Base-by-base conservation (phyloP, 306 rosid species). In the Vicia faba region DNA sequence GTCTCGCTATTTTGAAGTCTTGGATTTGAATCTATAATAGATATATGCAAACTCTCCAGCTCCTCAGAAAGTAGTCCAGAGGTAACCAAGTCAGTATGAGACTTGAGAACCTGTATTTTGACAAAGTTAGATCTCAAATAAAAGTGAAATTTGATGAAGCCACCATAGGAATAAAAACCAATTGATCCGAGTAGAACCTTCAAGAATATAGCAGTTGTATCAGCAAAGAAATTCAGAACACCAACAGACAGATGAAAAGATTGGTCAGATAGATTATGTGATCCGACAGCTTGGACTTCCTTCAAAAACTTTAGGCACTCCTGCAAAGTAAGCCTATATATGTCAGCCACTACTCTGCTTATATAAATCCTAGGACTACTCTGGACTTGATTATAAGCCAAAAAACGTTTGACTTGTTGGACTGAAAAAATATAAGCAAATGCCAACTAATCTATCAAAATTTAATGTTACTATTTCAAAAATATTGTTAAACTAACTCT, bases 241-340 rank as follows among this genome's bases (percentile, higher is more conserved):
- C 82, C 83, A 78, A 84, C 84, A 68, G 97, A 73, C 80, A 83
- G 88, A 72, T 83, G 85, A 72, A 91, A 91, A 54, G 92, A 68
- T 26, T 66, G 75, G 80, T 86, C 78, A 23, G 96, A 79, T 66
- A 90, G 82, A 79, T 85, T 89, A 35, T 85, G 99, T 7, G 99
- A 78, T 66, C 96, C 91, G 48, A 87, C 83, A 76, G 75, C 69
- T 29, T 86, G 91, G 73, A 78, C 71, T 78, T 87, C 97, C 79
- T 81, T 85, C 46, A 95, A 63, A 79, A 91, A 91, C 78, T 81
- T 91, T 39, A 95, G 79, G 84, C 99, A 95, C 73, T 88, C 99
- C 99, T 95, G 88, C 72, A 81, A 76, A 61, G 51, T 55, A 65
- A 51, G 10, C 50, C 25, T 7, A 69, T 38, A 8, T 41, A 48